Conservation (phyloP, 345 rosid genomes). For the Microthlaspi erraticum region DNA sequence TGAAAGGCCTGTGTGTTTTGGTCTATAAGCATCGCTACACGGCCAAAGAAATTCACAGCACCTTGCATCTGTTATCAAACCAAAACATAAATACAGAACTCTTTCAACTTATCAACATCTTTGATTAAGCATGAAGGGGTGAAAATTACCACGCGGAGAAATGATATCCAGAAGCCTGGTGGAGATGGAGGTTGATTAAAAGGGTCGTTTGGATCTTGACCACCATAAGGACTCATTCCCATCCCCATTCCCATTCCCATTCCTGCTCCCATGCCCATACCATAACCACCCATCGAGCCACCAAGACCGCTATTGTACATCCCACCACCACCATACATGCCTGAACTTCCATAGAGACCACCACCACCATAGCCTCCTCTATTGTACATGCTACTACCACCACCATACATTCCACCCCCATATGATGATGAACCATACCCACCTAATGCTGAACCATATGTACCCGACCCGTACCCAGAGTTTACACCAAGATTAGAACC, state of each 20-base stretch:
- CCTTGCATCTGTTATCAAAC: constrained; percentile 77
- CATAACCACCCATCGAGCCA: constrained; percentile 91
- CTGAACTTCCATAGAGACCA: constrained; percentile 64
- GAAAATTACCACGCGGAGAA: constrained; percentile 76
- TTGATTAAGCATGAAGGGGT: constrained; percentile 22
- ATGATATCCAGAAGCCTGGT: constrained; percentile 99
- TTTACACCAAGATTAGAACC: constrained; percentile 66
- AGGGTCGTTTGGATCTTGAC: constrained; percentile 92
- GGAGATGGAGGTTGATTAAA: constrained; percentile 82
- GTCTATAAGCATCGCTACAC: constrained; percentile 76
- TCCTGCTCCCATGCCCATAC: constrained; percentile 72
- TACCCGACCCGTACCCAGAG: constrained; percentile 57
- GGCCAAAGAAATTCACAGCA: constrained; percentile 80
- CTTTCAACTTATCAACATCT: constrained; percentile 1
- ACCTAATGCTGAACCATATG: constrained; percentile 67
- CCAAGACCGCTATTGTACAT: constrained; percentile 61
- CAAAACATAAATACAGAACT: constrained; percentile 11
- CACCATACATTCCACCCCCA: constrained; percentile 71
- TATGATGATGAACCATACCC: constrained; percentile 64
- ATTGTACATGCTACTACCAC: constrained; percentile 74
- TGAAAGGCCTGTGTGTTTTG: constrained; percentile 92
- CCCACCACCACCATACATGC: constrained; percentile 71
- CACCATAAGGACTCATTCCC: constrained; percentile 89
- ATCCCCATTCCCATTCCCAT: constrained; percentile 53
- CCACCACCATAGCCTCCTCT: constrained; percentile 76